phyloP scores from a whole-genome alignment of 148 eudicot genomes.

The Rhododendron williamsianum region DNA sequence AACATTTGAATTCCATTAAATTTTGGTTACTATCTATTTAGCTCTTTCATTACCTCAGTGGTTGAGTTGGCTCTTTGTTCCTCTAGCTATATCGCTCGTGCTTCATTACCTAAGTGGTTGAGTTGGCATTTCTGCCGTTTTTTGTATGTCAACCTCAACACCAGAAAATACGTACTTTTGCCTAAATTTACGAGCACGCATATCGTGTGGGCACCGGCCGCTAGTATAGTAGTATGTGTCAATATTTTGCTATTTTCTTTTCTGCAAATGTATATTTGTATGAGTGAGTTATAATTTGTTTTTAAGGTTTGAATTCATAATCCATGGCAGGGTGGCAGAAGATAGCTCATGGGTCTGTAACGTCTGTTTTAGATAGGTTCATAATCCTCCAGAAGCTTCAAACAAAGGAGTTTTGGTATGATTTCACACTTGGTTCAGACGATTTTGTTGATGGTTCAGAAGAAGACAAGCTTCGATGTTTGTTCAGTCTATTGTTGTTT shows the following conservation, averaged over 20 bases:
- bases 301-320: slow-evolving; percentile 47
- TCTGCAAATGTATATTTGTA: neutral
- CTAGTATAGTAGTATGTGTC: too few species aligned
- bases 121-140: neutral
- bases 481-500: slow-evolving; percentile 28
- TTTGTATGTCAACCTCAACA: too few species aligned
- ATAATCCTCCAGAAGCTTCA: slow-evolving; percentile 16
- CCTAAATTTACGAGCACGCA: too few species aligned
- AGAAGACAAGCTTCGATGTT: slow-evolving; percentile 20
- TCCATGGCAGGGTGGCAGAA: slow-evolving; percentile 55
- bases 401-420: neutral
- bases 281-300: slow-evolving; percentile 7
- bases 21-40: too few species aligned
- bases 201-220: too few species aligned
- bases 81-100: neutral
- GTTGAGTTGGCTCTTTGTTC: neutral
- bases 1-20: neutral
- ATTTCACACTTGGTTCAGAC: slow-evolving; percentile 5
- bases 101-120: neutral
- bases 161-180: too few species aligned
- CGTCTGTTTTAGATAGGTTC: slow-evolving; percentile 17
- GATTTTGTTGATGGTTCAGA: slow-evolving; percentile 9
- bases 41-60: neutral
- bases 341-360: slow-evolving; percentile 24
- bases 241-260: neutral